A percentile compares a stretch with the other conserved stretches of the same genome.
phyloP scores from a whole-genome alignment of 2,329 filamentous ascomycete genomes.

The Chrysosporium queenslandicum region DNA sequence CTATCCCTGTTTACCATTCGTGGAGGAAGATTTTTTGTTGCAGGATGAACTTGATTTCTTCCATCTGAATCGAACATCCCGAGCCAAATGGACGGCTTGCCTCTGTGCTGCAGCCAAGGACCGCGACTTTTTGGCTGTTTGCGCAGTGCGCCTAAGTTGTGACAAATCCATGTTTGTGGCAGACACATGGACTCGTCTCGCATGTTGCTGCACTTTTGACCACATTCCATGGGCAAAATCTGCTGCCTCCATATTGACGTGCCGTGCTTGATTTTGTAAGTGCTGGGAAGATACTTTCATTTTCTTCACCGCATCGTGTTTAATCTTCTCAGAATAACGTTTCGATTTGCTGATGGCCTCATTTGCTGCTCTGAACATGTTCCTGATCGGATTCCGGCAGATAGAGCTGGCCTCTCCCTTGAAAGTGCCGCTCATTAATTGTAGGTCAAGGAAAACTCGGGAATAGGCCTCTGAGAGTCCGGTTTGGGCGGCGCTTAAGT shows the following conservation, averaged over 20 bases:
- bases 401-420: slow-evolving; percentile 15
- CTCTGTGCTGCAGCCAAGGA: slow-evolving; percentile 29
- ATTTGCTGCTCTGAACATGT: slow-evolving; percentile 20
- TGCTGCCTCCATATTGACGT: slow-evolving; percentile 23
- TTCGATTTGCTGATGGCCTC: slow-evolving; percentile 27
- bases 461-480: slow-evolving; percentile 31
- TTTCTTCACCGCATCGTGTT: slow-evolving; percentile 25
- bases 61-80: not conserved
- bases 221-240: slow-evolving; percentile 24
- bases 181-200: slow-evolving; percentile 21
- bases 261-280: slow-evolving; percentile 25
- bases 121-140: slow-evolving; percentile 23
- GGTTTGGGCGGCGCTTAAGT: slow-evolving; percentile 31
- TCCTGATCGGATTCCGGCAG: slow-evolving; percentile 21
- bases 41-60: not conserved
- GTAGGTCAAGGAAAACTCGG: slow-evolving; percentile 32
- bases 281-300: slow-evolving; percentile 26
- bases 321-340: slow-evolving; percentile 27
- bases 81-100: slow-evolving; percentile 21
- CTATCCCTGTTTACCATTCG: not conserved
- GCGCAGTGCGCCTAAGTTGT: slow-evolving; percentile 19
- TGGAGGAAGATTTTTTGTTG: not conserved
- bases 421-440: slow-evolving; percentile 28
- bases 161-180: slow-evolving; percentile 21
- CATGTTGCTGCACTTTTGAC: slow-evolving; percentile 12